Base-by-base conservation (phyloP, 2,329 filamentous ascomycete species). In the Fusarium chuoi region DNA sequence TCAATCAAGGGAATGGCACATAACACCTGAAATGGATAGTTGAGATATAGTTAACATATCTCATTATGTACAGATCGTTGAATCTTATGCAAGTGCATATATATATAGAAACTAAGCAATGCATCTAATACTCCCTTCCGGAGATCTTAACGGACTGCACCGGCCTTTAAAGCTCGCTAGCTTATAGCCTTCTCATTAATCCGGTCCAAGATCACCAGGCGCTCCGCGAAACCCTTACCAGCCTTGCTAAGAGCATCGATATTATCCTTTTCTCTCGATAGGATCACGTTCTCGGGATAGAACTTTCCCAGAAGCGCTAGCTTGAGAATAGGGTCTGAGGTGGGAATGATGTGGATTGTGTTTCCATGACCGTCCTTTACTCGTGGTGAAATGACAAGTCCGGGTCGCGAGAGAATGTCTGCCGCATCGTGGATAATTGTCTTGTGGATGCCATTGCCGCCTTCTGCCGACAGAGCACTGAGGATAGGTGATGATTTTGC, bases 101-200 rank as follows among this genome's bases (percentile, higher is more conserved):
- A 7, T 20, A 20, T 17, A 44, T 20, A 51, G 8, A 35, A 51
- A 24, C 11, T 14, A 5, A n/a, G 22, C 17, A 24, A 51, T 35
- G 30, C 17, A 24, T 51, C 5, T 24, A 12, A 18, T 24, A 7
- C n/a, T 35, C 14, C 12, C 15, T n/a, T 35, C n/a, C n/a, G 4
- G 12, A 4, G 4, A 18, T 3, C 1, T 5, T 9, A 9, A 9
- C 12, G 18, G 20, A 35, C 3, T 35, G 6, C 9, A 13, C 22
- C 1, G 6, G 17, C 17, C 8, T 20, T 51, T 4, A 7, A 13
- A 35, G 8, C 33, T 46, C 0, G 13, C 18, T 26, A 38, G 18
- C 18, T 54, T 26, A 38, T 17, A 17, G 24, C 33, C n/a, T 38
- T 38, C 18, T 54, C 49, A 54, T 15, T 36, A 3, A 54, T 38